phyloP scores from a whole-genome alignment of 441 rosid genomes.

The Pelargonium fulgidum region DNA sequence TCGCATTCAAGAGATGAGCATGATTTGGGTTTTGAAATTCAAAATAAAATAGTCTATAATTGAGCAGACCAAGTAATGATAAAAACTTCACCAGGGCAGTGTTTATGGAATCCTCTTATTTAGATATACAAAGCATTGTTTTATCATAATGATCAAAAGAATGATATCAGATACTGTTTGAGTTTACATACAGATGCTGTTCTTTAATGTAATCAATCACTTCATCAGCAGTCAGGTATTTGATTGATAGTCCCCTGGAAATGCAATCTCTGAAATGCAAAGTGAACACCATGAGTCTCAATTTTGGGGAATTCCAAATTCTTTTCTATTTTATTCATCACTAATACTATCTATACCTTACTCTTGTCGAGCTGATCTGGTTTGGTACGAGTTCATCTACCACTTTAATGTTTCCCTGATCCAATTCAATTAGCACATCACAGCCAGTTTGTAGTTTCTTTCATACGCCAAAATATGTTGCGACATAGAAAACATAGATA shows the following conservation, averaged over 20 bases:
- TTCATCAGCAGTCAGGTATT: conserved; percentile 62
- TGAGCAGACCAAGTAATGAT: too few relatives aligned
- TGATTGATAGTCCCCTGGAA: conserved; percentile 62
- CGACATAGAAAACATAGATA: neutral
- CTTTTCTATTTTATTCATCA: neutral
- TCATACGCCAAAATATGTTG: neutral
- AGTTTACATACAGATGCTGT: conserved; percentile 39
- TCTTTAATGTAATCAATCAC: conserved; percentile 57
- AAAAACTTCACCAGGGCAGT: too few relatives aligned
- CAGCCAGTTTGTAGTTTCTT: too few relatives aligned
- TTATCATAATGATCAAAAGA: neutral
- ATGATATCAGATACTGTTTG: conserved; percentile 15
- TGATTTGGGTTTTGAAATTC: too few relatives aligned
- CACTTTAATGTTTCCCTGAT: conserved; percentile 25
- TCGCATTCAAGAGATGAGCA: too few relatives aligned
- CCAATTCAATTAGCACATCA: neutral
- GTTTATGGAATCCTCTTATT: too few relatives aligned
- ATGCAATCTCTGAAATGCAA: conserved; percentile 58
- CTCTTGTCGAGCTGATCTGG: conserved; percentile 70
- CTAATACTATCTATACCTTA: conserved; percentile 33
- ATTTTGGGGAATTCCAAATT: neutral
- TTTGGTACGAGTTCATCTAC: conserved; percentile 64
- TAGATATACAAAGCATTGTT: too few relatives aligned
- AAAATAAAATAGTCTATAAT: too few relatives aligned
- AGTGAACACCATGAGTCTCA: neutral